Evolutionary conservation across 306 rosid genomes (phyloP), one percentile per base, ranked within the genome.

Genomic region (Hylodesmum podocarpum): DNA sequence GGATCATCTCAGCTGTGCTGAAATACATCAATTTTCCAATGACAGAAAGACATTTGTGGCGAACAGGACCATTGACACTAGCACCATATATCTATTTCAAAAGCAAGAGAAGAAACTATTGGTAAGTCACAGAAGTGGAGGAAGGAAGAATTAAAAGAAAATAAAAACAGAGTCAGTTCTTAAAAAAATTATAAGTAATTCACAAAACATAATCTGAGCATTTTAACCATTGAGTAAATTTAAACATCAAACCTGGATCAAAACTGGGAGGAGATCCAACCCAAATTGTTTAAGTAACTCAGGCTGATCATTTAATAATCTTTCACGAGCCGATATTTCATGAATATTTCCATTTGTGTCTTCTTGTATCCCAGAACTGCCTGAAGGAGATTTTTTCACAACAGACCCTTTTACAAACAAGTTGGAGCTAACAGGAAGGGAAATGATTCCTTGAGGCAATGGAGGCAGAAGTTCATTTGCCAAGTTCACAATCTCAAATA

Each of bases 401-500:
- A 47, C 72, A 50, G 96, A 76, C 22, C 94, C 93, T 72, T 85
- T 93, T 80, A 93, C 82, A 77, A 91, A 87, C 67, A 87, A 15
- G 83, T 90, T 89, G 70, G 84, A 81, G 87, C 81, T 86, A 73
- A 91, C 77, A 8, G 97, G 95, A 22, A 93, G 90, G 59, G 91
- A 88, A 53, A 91, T 84, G 44, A 87, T 89, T 78, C 97, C 98
- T 91, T 89, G 93, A 1, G 97, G 98, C 76, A 93, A 80, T 46
- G 97, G 95, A 34, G 98, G 98, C 46, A 93, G 91, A 80, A 93
- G 97, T 83, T 93, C 98, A 80, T 93, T 93, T 73, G 92, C 98
- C 66, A 93, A 86, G 82, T 91, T 93, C 67, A 93, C 98, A 69
- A 93, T 91, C 87, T 91, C 98, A 82, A 89, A 93, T 70, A 93